Conservation (phyloP, 352 stramenopile species). For the Phytophthora ohioensis region DNA sequence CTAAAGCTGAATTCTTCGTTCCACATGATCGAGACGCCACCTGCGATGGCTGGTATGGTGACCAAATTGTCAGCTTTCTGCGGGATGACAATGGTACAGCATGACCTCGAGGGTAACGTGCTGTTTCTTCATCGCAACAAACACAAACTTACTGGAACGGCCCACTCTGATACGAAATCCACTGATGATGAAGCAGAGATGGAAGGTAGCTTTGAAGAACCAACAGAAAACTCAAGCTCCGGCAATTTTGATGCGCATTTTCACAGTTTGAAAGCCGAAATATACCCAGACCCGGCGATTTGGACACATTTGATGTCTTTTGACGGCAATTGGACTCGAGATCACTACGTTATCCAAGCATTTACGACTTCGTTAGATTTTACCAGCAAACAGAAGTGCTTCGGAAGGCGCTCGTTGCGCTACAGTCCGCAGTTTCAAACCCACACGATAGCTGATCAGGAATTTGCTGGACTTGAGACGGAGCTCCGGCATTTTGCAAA, state of each 20-base stretch:
- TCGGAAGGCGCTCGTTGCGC: constrained; percentile 37
- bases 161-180: neutral
- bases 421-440: constrained; percentile 29
- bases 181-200: too few relatives aligned
- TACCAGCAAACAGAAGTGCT: constrained; percentile 61
- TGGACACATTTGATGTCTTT: constrained; percentile 74
- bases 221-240: too few relatives aligned
- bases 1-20: constrained; percentile 53
- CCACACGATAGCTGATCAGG: constrained; percentile 8
- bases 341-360: constrained; percentile 59
- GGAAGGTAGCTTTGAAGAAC: too few relatives aligned
- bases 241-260: constrained; percentile 1
- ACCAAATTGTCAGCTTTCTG: constrained; percentile 48
- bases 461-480: constrained; percentile 22
- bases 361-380: constrained; percentile 48
- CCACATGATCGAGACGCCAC: constrained; percentile 61
- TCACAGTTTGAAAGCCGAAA: neutral
- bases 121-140: constrained; percentile 67
- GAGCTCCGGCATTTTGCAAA: constrained; percentile 24
- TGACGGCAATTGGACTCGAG: constrained; percentile 40
- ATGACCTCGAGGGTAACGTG: constrained; percentile 41
- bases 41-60: constrained; percentile 47
- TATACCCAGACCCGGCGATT: constrained; percentile 49
- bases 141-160: constrained; percentile 43
- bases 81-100: constrained; percentile 63